phyloP scores from a whole-genome alignment of 1,284 basidiomycete species.

The Meira miltonrushii region DNA sequence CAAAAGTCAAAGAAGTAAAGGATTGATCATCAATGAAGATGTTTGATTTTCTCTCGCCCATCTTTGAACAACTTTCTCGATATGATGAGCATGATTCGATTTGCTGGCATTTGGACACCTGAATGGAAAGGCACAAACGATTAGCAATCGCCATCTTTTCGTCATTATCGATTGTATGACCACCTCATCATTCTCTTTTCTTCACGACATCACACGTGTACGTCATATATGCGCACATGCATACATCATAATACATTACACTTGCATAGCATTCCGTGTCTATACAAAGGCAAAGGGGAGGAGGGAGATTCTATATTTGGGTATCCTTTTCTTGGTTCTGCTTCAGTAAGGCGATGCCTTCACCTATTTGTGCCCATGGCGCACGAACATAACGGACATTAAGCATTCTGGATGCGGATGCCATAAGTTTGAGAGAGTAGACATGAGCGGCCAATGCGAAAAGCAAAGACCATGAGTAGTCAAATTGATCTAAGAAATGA shows the following conservation, averaged over 20 bases:
- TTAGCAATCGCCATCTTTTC: background rate
- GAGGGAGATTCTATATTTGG: background rate
- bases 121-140: too few relatives aligned
- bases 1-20: constrained; percentile 57
- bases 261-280: background rate
- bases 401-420: background rate
- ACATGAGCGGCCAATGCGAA: background rate
- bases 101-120: too few relatives aligned
- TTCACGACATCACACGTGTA: constrained; percentile 2
- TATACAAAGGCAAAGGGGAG: background rate
- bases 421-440: background rate
- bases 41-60: background rate
- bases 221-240: background rate
- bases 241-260: constrained; percentile 7
- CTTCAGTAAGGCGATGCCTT: constrained; percentile 2
- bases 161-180: background rate
- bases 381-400: constrained; percentile 7
- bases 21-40: too few relatives aligned
- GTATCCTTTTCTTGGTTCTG: background rate
- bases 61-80: too few relatives aligned
- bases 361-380: constrained; percentile 7
- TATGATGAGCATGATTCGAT: too few relatives aligned
- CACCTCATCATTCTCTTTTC: background rate
- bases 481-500: background rate
- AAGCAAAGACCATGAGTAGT: background rate